Evolutionary conservation across 768 basidiomycete genomes (phyloP).

Genomic region (Agaricus subrufescens): DNA sequence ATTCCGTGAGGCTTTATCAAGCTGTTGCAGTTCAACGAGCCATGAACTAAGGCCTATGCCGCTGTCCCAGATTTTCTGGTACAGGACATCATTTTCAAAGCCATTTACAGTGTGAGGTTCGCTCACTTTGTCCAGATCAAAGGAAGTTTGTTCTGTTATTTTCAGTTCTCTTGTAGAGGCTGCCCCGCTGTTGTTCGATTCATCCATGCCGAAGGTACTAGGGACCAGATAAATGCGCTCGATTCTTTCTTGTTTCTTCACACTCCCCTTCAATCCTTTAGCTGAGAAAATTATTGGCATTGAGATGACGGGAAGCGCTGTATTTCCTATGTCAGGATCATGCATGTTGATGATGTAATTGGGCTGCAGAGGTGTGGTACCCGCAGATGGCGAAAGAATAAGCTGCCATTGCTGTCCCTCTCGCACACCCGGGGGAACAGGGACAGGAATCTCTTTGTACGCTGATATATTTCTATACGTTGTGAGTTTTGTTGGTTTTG

Average conservation of each 20-base stretch:
- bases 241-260: constrained; percentile 64
- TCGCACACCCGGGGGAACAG: constrained; percentile 48
- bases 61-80: constrained; percentile 95
- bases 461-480: constrained; percentile 64
- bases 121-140: constrained; percentile 88
- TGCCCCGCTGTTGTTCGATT: not conserved
- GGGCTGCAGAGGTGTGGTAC: constrained; percentile 12
- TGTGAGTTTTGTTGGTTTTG: constrained; percentile 59
- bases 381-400: constrained; percentile 32
- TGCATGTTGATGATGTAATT: constrained; percentile 34
- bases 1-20: not conserved
- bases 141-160: constrained; percentile 79
- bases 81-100: constrained; percentile 24
- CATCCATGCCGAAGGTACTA: constrained; percentile 2
- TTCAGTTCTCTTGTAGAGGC: constrained; percentile 25
- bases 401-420: constrained; percentile 65
- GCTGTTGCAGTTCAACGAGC: constrained; percentile 43
- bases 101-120: not conserved
- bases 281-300: constrained; percentile 53
- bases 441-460: constrained; percentile 73
- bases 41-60: constrained; percentile 83
- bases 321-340: constrained; percentile 32
- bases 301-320: constrained; percentile 56
- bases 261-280: constrained; percentile 19
- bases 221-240: constrained; percentile 47